Percentiles rank a stretch among this genome's conserved stretches.
These are phyloP conservation scores for Pseudogymnoascus sp. DNA, from an alignment of 2,329 filamentous ascomycete species.

Conservation along the genomic window DNA sequence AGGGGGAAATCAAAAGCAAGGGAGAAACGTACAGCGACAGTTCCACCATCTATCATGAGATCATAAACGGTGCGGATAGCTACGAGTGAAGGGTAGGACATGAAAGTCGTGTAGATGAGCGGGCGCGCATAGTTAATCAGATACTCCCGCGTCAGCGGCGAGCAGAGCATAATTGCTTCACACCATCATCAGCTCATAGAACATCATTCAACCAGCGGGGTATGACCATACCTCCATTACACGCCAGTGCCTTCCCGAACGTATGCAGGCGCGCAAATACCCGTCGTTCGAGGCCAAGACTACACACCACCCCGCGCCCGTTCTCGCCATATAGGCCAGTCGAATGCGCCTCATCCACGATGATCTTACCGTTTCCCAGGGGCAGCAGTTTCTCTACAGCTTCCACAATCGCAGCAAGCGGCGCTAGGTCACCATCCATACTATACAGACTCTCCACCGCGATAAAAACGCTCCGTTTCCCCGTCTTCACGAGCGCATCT, in stretches of 20 bases:
- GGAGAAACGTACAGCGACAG: slow-evolving; percentile 34
- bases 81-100: slow-evolving; percentile 54
- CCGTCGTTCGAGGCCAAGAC: slow-evolving; percentile 46
- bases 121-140: slow-evolving; percentile 71
- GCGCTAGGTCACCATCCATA: slow-evolving; percentile 73
- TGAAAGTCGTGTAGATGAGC: slow-evolving; percentile 67
- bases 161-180: slow-evolving; percentile 56
- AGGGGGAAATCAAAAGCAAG: not conserved
- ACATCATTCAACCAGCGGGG: not conserved
- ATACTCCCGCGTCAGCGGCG: slow-evolving; percentile 51
- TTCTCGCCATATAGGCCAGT: slow-evolving; percentile 50
- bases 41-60: slow-evolving; percentile 45
- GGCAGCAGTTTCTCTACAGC: slow-evolving; percentile 51
- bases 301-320: slow-evolving; percentile 52
- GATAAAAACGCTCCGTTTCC: slow-evolving; percentile 53
- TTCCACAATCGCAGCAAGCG: slow-evolving; percentile 52
- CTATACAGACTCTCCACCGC: slow-evolving; percentile 67
- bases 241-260: slow-evolving; percentile 61
- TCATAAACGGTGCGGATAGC: slow-evolving; percentile 52
- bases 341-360: slow-evolving; percentile 64
- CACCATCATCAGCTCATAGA: slow-evolving; percentile 11
- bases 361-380: slow-evolving; percentile 50
- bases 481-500: slow-evolving; percentile 13
- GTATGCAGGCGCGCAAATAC: slow-evolving; percentile 56
- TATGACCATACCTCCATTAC: slow-evolving; percentile 55